phyloP scores from a whole-genome alignment of 495 filamentous ascomycete genomes.

The Clavariopsis aquatica region DNA sequence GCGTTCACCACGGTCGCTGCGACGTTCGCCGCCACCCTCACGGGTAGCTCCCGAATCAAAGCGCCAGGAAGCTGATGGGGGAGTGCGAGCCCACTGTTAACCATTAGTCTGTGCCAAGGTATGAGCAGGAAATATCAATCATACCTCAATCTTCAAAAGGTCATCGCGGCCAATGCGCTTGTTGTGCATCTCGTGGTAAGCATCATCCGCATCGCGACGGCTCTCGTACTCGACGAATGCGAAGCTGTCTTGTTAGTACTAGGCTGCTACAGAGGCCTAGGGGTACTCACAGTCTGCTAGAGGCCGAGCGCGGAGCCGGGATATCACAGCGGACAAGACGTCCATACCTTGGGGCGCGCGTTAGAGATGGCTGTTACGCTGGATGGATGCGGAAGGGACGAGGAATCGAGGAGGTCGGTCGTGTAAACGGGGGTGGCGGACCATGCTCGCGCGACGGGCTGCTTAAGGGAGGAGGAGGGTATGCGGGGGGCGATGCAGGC shows the following conservation, averaged over 20 bases:
- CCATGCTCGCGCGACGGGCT: neutral
- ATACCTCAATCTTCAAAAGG: conserved; percentile 94
- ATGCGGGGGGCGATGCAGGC: conserved; percentile 13
- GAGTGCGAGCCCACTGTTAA: conserved; percentile 91
- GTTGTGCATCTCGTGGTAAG: conserved; percentile 99
- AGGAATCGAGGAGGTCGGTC: conserved; percentile 30
- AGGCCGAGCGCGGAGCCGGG: conserved; percentile 88
- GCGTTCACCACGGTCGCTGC: conserved; percentile 60
- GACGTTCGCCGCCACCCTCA: conserved; percentile 39
- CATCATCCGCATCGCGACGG: conserved; percentile 97
- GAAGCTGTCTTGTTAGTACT: conserved; percentile 63
- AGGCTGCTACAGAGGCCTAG: conserved; percentile 9
- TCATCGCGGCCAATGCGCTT: conserved; percentile 97
- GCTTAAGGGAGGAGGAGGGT: conserved; percentile 12
- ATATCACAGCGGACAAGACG: conserved; percentile 99
- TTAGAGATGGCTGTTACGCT: conserved; percentile 25
- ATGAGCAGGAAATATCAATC: conserved; percentile 28
- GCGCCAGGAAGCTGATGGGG: conserved; percentile 96
- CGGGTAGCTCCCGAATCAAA: conserved; percentile 67
- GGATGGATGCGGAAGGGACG: conserved; percentile 29
- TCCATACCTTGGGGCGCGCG: conserved; percentile 70
- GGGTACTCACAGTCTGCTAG: conserved; percentile 84
- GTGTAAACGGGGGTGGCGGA: neutral
- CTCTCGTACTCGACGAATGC: conserved; percentile 99
- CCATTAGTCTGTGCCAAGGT: conserved; percentile 11